Conservation (phyloP, 768 basidiomycete genomes). For the Kwoniella newhampshirensis region DNA sequence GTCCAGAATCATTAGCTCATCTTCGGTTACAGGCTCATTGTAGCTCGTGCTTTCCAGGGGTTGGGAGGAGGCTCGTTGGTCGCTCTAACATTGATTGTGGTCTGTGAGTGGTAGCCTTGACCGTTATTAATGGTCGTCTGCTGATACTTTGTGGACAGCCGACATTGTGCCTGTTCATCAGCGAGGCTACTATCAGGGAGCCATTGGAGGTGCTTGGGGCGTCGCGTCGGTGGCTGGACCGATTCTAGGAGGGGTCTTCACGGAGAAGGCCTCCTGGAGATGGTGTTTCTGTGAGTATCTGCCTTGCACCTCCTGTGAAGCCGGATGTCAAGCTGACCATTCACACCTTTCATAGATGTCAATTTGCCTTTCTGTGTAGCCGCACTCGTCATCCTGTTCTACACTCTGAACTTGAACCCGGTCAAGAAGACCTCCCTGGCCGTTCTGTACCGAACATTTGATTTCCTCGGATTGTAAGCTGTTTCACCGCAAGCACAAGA, state of each 20-base stretch:
- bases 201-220: constrained; percentile 71
- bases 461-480: constrained; percentile 53
- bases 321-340: background rate
- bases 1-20: too few species aligned
- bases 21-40: constrained; percentile 28
- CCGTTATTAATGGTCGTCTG: background rate
- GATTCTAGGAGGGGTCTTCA: constrained; percentile 65
- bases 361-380: constrained; percentile 51
- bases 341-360: constrained; percentile 28
- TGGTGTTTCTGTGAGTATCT: constrained; percentile 44
- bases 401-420: constrained; percentile 53
- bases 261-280: constrained; percentile 31
- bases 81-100: constrained; percentile 37
- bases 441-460: constrained; percentile 48
- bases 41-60: constrained; percentile 42
- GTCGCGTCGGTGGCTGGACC: constrained; percentile 72
- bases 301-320: background rate
- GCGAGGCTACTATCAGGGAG: constrained; percentile 71
- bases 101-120: constrained; percentile 21
- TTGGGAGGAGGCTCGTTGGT: constrained; percentile 48
- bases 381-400: constrained; percentile 46
- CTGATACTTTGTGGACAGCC: constrained; percentile 10
- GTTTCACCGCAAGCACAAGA: background rate
- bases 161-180: constrained; percentile 80
- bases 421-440: constrained; percentile 30